These are phyloP conservation scores for Aspergillus mulundensis DNA, from an alignment of 495 filamentous ascomycete species.

Conservation along the genomic window DNA sequence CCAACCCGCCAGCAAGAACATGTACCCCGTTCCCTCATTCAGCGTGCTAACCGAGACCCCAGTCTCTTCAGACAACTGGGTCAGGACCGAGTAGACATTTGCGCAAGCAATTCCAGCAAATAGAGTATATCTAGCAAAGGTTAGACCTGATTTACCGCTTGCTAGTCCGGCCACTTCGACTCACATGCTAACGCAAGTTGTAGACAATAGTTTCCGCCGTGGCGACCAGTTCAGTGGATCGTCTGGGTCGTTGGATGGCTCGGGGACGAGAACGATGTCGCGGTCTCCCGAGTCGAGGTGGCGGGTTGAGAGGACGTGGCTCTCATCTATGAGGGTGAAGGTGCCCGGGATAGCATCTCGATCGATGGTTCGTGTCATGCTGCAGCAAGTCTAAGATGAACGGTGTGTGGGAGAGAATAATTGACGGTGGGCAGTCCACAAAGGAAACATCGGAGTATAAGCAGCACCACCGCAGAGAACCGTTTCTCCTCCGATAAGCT, in stretches of 20 bases:
- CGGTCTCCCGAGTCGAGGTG: slow-evolving; percentile 34
- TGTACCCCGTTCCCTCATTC: slow-evolving; percentile 60
- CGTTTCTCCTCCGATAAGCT: background rate
- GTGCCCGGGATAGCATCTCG: slow-evolving; percentile 49
- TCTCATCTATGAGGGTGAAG: slow-evolving; percentile 50
- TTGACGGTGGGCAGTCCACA: background rate
- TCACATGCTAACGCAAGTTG: slow-evolving; percentile 43
- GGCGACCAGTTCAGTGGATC: slow-evolving; percentile 62
- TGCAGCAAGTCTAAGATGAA: background rate
- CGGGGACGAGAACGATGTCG: slow-evolving; percentile 58
- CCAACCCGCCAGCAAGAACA: slow-evolving; percentile 61
- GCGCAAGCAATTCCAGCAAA: slow-evolving; percentile 57
- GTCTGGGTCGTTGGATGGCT: slow-evolving; percentile 54
- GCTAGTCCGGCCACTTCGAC: slow-evolving; percentile 3
- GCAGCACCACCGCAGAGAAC: background rate
- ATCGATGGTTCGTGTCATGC: slow-evolving; percentile 36
- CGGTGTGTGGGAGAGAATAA: background rate
- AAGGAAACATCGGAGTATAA: background rate
- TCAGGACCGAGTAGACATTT: slow-evolving; percentile 59
- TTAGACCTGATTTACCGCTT: background rate
- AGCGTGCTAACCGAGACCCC: slow-evolving; percentile 50
- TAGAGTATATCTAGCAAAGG: slow-evolving; percentile 48
- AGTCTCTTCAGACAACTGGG: slow-evolving; percentile 52
- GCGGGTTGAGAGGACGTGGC: slow-evolving; percentile 44
- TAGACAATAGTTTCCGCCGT: slow-evolving; percentile 51